phyloP scores from a whole-genome alignment of 352 stramenopile species.

The Discostella stelligera region DNA sequence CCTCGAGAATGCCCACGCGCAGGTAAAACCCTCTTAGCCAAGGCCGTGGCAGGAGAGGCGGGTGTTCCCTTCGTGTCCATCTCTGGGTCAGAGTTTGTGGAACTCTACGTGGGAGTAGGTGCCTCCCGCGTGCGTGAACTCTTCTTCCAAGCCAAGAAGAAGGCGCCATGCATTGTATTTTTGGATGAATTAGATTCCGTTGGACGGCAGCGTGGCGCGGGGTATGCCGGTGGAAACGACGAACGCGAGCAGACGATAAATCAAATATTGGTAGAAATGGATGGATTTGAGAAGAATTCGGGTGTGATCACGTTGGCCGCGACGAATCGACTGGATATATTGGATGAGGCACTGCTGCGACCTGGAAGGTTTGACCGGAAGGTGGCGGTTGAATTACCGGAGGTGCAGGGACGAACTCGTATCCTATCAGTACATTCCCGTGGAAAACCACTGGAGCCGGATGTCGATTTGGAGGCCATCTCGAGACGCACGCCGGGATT shows the following conservation, averaged over 20 bases:
- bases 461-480: slow-evolving; percentile 85
- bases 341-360: slow-evolving; percentile 93
- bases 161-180: slow-evolving; percentile 95
- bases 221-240: slow-evolving; percentile 81
- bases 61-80: slow-evolving; percentile 93
- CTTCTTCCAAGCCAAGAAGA: slow-evolving; percentile 92
- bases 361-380: slow-evolving; percentile 95
- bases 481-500: slow-evolving; percentile 84
- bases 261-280: slow-evolving; percentile 86
- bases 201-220: slow-evolving; percentile 80
- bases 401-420: slow-evolving; percentile 87
- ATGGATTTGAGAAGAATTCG: slow-evolving; percentile 87
- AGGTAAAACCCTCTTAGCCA: slow-evolving; percentile 94
- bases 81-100: slow-evolving; percentile 95
- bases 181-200: slow-evolving; percentile 97
- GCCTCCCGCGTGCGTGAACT: slow-evolving; percentile 91
- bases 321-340: slow-evolving; percentile 94
- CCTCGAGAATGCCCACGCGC: background rate
- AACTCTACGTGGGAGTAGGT: slow-evolving; percentile 94
- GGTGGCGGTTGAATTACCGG: slow-evolving; percentile 92
- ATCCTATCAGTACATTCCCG: slow-evolving; percentile 95
- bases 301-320: slow-evolving; percentile 95
- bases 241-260: slow-evolving; percentile 86
- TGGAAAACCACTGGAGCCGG: slow-evolving; percentile 80
- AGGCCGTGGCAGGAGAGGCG: slow-evolving; percentile 89